Base-by-base conservation (phyloP, 495 filamentous ascomycete genomes). In the Penicillium robsamsonii region DNA sequence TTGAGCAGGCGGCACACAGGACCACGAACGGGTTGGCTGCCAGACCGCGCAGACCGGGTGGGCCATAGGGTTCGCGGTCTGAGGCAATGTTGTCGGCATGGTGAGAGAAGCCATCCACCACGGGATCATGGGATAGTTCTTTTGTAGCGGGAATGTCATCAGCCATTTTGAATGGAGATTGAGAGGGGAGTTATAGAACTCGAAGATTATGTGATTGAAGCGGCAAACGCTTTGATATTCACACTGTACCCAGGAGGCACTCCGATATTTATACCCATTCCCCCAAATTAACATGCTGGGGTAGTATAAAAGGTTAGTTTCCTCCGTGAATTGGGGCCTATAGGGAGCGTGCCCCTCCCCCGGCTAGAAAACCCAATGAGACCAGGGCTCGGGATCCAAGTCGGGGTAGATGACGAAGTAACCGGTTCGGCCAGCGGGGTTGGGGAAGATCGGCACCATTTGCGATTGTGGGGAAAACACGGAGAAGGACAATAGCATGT, bases 1-100 rank as follows among this genome's bases (percentile, higher is more conserved):
- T 79, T 6, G 80, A 75, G 60, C 82, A 81, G 1, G 74, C 73
- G 1, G 82, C 82, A 57, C 79, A 82, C 20, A 80, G 55, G 13
- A 78, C 59, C 33, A 83, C 80, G 58, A 80, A 84, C 5, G 69
- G 72, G 56, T 75, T 80, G 13, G 67, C 66, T 22, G 77, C 70
- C n/a, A 84, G 58, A 24, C 81, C 80, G 12, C 48, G 56, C 18
- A 83, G 69, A 22, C 81, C 73, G 1, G 72, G 64, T 1, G 73
- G 77, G 7, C 77, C 75, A 49, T 80, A 79, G n/a, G 74, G 72
- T 45, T 78, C 73, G 22, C 72, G 62, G 24, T 74, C 63, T 13
- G 63, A 56, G 29, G 61, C 62, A 35, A 77, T 71, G 25, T 74
- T 63, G 50, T 75, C 75, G 13, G 71, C 70, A 72, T 79, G 75